phyloP scores from a whole-genome alignment of 2,329 filamentous ascomycete genomes.

The Rhynchosporium graminicola region DNA sequence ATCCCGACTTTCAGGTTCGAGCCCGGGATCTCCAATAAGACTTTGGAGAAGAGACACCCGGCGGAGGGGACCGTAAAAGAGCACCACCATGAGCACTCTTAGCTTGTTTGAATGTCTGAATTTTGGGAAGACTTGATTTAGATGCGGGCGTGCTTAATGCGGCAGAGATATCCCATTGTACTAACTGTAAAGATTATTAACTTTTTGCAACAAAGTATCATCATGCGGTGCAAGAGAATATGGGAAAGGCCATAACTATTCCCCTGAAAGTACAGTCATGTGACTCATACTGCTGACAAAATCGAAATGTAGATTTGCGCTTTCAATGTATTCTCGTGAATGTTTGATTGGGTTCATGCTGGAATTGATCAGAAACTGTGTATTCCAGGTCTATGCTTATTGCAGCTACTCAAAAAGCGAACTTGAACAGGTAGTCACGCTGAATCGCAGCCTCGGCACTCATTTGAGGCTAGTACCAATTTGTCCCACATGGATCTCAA shows the following conservation, averaged over 20 bases:
- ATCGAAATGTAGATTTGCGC: too few species aligned
- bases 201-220: not conserved
- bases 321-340: too few species aligned
- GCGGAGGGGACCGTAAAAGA: conserved; percentile 16
- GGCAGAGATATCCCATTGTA: conserved; percentile 21
- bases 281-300: too few species aligned
- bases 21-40: conserved; percentile 25
- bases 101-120: not conserved
- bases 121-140: conserved; percentile 4
- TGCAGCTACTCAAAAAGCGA: not conserved
- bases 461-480: not conserved
- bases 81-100: not conserved
- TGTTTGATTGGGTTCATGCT: too few species aligned
- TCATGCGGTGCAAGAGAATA: too few species aligned
- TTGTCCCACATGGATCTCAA: not conserved
- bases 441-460: conserved; percentile 1
- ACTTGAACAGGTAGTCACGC: not conserved
- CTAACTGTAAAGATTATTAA: not conserved
- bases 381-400: too few species aligned
- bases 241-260: too few species aligned
- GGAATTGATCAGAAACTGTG: too few species aligned
- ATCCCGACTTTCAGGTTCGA: conserved; percentile 57
- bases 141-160: not conserved
- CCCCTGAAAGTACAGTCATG: too few species aligned
- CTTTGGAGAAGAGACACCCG: conserved; percentile 29